A percentile compares a stretch with the other conserved stretches of the same genome.
phyloP scores from a whole-genome alignment of 2,329 filamentous ascomycete species.

The Claviceps cyperi region DNA sequence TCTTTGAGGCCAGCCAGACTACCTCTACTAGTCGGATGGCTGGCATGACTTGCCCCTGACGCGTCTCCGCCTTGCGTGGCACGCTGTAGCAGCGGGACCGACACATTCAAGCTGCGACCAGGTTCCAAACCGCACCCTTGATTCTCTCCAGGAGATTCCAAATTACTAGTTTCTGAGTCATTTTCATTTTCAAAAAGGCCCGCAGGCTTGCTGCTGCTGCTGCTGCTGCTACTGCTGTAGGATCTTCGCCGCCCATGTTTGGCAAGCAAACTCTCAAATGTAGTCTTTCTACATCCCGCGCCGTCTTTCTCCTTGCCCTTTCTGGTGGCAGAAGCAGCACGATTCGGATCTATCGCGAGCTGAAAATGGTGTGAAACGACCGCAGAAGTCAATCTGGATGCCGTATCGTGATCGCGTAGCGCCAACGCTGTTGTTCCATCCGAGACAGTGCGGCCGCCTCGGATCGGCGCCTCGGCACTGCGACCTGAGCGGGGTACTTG shows the following conservation, averaged over 20 bases:
- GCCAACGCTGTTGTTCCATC: neutral
- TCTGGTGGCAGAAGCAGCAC: neutral
- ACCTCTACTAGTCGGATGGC: neutral
- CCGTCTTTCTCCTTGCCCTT: neutral
- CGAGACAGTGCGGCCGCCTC: neutral
- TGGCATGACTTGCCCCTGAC: neutral
- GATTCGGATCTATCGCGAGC: neutral
- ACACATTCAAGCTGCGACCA: neutral
- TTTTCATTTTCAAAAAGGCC: neutral
- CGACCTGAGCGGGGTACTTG: neutral
- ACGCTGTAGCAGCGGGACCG: neutral
- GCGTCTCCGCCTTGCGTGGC: neutral
- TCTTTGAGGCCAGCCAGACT: neutral
- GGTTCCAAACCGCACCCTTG: neutral
- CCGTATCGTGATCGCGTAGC: constrained; percentile 2
- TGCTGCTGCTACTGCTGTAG: neutral
- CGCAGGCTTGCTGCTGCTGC: neutral
- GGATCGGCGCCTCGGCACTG: neutral
- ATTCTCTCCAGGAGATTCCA: neutral
- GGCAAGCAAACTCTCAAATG: constrained; percentile 1
- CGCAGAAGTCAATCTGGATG: neutral
- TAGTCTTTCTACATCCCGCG: neutral
- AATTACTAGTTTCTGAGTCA: neutral
- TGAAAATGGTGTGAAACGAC: neutral
- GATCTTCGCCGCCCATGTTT: constrained; percentile 1